Conservation (phyloP, 2,329 filamentous ascomycete genomes). For the Colletotrichum echinochloae region DNA sequence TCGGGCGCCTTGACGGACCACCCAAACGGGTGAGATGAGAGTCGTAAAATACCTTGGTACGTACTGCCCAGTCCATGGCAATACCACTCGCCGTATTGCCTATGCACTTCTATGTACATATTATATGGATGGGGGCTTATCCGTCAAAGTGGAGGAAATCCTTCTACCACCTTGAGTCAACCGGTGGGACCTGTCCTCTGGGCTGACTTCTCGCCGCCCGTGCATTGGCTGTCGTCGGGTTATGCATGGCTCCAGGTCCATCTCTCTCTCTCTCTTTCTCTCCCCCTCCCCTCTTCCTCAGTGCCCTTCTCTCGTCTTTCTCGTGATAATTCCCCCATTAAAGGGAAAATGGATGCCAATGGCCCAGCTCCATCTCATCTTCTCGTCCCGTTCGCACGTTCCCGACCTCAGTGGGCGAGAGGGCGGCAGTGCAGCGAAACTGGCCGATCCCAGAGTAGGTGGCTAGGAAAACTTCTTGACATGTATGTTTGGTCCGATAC, state of each 20-base stretch:
- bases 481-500: background rate
- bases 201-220: background rate
- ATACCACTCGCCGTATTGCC: no score
- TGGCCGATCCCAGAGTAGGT: background rate
- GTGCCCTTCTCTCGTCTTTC: no score
- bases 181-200: background rate
- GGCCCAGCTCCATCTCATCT: background rate
- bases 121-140: background rate
- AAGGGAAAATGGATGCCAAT: background rate
- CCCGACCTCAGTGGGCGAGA: background rate
- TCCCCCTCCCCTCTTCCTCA: background rate
- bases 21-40: background rate
- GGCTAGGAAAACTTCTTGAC: background rate
- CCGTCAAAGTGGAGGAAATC: background rate
- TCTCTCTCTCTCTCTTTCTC: background rate
- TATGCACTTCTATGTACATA: no score
- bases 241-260: constrained; percentile 1
- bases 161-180: background rate
- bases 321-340: background rate
- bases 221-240: background rate
- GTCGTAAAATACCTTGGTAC: no score
- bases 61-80: no score
- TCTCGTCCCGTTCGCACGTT: background rate
- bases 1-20: background rate
- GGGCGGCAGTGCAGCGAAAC: background rate